Evolutionary conservation across 139 green algal genomes (phyloP).

Genomic region (Coelastrella sp.): DNA sequence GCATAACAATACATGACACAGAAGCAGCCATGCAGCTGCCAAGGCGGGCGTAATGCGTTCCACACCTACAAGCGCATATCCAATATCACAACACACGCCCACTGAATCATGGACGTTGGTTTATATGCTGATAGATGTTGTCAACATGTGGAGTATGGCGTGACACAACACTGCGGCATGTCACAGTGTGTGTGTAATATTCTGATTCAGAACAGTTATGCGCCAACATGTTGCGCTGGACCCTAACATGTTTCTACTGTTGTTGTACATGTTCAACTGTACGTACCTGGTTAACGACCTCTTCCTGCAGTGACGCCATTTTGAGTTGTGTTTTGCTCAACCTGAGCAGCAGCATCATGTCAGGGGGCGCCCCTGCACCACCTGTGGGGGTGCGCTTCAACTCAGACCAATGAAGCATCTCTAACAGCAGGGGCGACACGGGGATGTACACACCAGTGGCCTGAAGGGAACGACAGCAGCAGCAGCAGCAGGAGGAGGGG

Average conservation of each 20-base stretch:
- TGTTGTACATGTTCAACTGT: neutral
- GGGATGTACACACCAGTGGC: conserved; percentile 83
- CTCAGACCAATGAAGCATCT: conserved; percentile 85
- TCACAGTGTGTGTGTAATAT: too few species aligned
- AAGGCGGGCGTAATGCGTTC: neutral
- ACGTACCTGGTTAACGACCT: conserved; percentile 79
- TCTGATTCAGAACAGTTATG: too few species aligned
- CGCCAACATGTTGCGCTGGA: too few species aligned
- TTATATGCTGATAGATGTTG: too few species aligned
- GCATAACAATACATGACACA: conserved; percentile 3
- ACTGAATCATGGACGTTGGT: too few species aligned
- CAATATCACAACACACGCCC: too few species aligned
- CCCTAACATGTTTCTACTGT: neutral
- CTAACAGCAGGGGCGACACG: conserved; percentile 85
- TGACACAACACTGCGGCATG: too few species aligned
- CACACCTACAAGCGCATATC: too few species aligned
- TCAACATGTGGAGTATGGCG: too few species aligned
- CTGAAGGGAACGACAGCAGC: neutral
- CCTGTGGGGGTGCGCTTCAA: conserved; percentile 56
- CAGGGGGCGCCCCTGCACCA: conserved; percentile 50
- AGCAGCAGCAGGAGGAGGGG: too few species aligned
- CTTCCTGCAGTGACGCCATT: conserved; percentile 82
- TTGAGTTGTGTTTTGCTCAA: conserved; percentile 69
- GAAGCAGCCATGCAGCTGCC: neutral
- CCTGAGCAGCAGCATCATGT: conserved; percentile 72